These are phyloP conservation scores for Chaetomium globosum DNA, from an alignment of 2,329 filamentous ascomycete species.

Conservation along the genomic window DNA sequence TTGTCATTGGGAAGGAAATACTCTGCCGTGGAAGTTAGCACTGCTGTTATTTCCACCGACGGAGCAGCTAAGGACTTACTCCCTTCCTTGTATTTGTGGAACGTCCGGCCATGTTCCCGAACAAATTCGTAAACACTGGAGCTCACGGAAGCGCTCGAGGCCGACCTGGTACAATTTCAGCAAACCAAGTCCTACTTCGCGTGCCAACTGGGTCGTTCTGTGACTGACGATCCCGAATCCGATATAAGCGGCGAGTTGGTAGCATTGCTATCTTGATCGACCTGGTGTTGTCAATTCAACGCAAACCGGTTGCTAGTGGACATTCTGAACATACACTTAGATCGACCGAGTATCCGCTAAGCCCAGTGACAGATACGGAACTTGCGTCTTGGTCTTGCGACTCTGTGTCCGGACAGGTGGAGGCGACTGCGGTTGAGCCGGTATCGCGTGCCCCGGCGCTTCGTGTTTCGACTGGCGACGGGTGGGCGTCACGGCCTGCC, in stretches of 20 bases:
- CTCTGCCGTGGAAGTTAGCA: slow-evolving; percentile 16
- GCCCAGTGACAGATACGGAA: slow-evolving; percentile 7
- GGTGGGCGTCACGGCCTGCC: background rate
- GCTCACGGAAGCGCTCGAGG: slow-evolving; percentile 21
- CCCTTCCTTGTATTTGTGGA: slow-evolving; percentile 32
- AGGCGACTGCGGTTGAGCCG: background rate
- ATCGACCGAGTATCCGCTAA: slow-evolving; percentile 22
- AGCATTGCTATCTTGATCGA: slow-evolving; percentile 12
- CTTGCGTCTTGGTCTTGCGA: slow-evolving; percentile 2
- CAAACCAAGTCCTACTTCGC: background rate
- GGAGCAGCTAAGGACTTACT: slow-evolving; percentile 12
- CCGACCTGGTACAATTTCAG: slow-evolving; percentile 12
- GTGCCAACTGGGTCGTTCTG: background rate
- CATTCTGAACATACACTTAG: slow-evolving; percentile 16
- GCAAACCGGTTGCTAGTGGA: background rate
- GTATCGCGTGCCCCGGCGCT: too few species aligned
- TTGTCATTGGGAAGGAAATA: slow-evolving; percentile 32
- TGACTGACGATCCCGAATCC: slow-evolving; percentile 8
- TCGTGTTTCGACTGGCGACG: background rate
- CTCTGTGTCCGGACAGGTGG: background rate
- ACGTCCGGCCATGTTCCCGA: slow-evolving; percentile 29
- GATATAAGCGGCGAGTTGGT: background rate
- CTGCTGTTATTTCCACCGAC: background rate
- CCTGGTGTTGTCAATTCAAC: slow-evolving; percentile 7
- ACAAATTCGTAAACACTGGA: slow-evolving; percentile 30